Base-by-base conservation (phyloP, 306 rosid species). In the Cucurbita pepo region DNA sequence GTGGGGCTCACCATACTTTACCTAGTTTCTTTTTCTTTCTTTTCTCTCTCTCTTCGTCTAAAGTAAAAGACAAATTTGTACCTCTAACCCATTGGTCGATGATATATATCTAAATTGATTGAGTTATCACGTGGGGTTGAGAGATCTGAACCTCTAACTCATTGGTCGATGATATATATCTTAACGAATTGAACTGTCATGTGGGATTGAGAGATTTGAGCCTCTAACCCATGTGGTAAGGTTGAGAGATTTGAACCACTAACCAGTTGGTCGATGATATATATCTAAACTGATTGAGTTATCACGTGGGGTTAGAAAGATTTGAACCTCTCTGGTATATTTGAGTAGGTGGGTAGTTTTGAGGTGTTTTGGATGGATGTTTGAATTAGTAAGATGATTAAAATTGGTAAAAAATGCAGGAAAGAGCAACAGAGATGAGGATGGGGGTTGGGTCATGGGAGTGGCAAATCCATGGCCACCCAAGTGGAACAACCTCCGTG, bases 341-440 rank as follows among this genome's bases (percentile, higher is more conserved):
- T 21, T 21, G 22, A 1, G 22, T 21, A 21, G 22, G 22, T 21
- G 22, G 22, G 22, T 21, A 21, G 22, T 21, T 21, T 21, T 21
- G 22, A 21, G 22, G 22, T 21, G 22, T 21, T 21, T 21, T 21
- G 22, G 22, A 21, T 21, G 25, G 25, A 25, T 25, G 25, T 25
- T 18, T 11, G 38, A 67, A 45, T 2, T 10, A 44, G n/a, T 19
- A 12, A 65, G 16, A 21, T 5, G 8, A 16, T 12, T 55, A 55
- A 9, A 44, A 22, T 53, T 66, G 14, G 54, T 50, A 30, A 30
- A 30, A 30, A 71, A 37, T 34, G 13, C 61, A 93, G 98, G 97
- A 85, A 80, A 90, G 87, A 80, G 96, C 90, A 85, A 82, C 65
- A 64, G 91, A 85, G 88, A 86, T 82, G 75, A 82, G 86, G 75